Percentiles rank a stretch among this genome's conserved stretches.
Evolutionary conservation across 2,329 filamentous ascomycete species (phyloP).

Genomic region (Epichloe elymi): DNA sequence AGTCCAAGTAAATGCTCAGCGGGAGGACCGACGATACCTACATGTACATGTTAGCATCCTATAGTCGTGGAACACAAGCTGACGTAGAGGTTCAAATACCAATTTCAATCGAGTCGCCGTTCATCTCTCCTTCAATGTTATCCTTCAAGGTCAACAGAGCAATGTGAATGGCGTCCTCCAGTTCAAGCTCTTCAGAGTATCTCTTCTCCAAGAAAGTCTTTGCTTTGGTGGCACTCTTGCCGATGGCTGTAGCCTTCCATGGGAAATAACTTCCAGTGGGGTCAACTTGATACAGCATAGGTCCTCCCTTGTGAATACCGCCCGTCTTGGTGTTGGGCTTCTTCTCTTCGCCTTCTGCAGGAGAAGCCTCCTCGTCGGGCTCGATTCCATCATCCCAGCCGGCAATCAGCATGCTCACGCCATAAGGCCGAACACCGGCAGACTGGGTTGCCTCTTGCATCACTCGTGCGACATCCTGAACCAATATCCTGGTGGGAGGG

Average conservation of each 20-base stretch:
- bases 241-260: conserved; percentile 98
- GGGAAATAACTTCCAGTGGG: conserved; percentile 98
- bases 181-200: conserved; percentile 91
- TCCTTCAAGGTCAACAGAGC: conserved; percentile 94
- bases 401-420: conserved; percentile 87
- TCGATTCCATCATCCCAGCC: conserved; percentile 97
- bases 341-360: conserved; percentile 54
- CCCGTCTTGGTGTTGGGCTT: conserved; percentile 77
- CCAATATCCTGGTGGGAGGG: conserved; percentile 96
- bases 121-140: conserved; percentile 99
- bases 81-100: conserved; percentile 38
- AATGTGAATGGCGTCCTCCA: conserved; percentile 98
- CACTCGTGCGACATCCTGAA: conserved; percentile 92
- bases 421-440: conserved; percentile 92
- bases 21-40: conserved; percentile 88
- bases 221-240: conserved; percentile 93
- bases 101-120: conserved; percentile 95
- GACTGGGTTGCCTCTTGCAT: conserved; percentile 99
- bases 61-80: background rate
- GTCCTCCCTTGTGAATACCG: conserved; percentile 87
- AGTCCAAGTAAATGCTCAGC: conserved; percentile 86
- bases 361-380: conserved; percentile 56
- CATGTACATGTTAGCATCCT: conserved; percentile 11
- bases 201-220: conserved; percentile 99
- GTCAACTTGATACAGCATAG: conserved; percentile 96